Evolutionary conservation across 108 stramenopile species (phyloP).

Genomic region (Nitzschia sp.): DNA sequence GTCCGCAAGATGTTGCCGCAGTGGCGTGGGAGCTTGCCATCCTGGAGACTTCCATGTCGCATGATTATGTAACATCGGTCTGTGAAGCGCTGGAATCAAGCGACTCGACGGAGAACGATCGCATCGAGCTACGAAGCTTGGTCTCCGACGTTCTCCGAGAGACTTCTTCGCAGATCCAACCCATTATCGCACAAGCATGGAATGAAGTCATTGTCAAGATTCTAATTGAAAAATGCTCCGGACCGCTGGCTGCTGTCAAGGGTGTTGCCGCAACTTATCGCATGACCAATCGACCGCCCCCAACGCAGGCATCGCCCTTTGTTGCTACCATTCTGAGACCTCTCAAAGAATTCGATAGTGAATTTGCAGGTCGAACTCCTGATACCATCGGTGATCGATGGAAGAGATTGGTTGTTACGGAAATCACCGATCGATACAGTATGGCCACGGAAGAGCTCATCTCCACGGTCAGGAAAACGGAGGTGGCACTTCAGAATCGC

Average conservation of each 20-base stretch:
- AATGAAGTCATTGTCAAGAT: constrained; percentile 76
- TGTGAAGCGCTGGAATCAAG: constrained; percentile 44
- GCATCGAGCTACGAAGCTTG: constrained; percentile 39
- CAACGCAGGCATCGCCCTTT: constrained; percentile 83
- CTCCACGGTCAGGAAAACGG: constrained; percentile 80
- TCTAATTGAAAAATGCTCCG: constrained; percentile 69
- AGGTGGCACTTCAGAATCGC: constrained; percentile 80
- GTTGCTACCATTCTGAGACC: constrained; percentile 77
- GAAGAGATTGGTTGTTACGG: constrained; percentile 60
- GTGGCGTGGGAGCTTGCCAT: constrained; percentile 89
- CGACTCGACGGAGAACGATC: constrained; percentile 39
- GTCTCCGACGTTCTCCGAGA: constrained; percentile 68
- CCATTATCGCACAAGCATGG: constrained; percentile 72
- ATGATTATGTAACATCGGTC: constrained; percentile 65
- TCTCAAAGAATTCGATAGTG: constrained; percentile 70
- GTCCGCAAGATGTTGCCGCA: constrained; percentile 73
- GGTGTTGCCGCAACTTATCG: constrained; percentile 92
- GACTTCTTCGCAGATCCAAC: constrained; percentile 63
- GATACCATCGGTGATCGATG: constrained; percentile 69
- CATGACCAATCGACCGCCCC: constrained; percentile 91
- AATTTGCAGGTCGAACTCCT: constrained; percentile 66
- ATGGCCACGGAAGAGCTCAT: constrained; percentile 80
- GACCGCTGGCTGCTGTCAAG: constrained; percentile 82
- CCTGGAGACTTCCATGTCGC: constrained; percentile 60
- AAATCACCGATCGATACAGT: constrained; percentile 70